phyloP scores from a whole-genome alignment of 192 early-diverging fungal genomes.

The Phycomyces blakesleeanus region DNA sequence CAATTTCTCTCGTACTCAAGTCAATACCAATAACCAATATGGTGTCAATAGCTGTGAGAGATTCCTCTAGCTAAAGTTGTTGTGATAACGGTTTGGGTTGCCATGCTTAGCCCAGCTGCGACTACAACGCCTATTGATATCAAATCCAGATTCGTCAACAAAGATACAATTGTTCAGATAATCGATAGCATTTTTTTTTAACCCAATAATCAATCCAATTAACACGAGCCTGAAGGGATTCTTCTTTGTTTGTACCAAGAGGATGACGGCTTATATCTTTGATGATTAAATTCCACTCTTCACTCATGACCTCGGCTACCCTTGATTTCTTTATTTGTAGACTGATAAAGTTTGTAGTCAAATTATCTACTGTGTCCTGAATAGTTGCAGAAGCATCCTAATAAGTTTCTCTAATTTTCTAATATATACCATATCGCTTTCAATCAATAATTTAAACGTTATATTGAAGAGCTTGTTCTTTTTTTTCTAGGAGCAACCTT shows the following conservation, averaged over 20 bases:
- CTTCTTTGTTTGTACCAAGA: neutral
- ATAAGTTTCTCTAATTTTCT: no score
- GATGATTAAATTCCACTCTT: slow-evolving; percentile 11
- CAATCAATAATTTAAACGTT: slow-evolving; percentile 6
- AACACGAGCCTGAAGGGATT: slow-evolving; percentile 1
- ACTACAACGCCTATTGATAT: slow-evolving; percentile 13
- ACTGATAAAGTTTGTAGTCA: neutral
- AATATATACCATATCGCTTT: no score
- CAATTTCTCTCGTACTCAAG: slow-evolving; percentile 5
- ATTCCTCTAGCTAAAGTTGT: slow-evolving; percentile 3
- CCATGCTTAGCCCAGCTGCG: slow-evolving; percentile 1
- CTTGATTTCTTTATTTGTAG: slow-evolving; percentile 4
- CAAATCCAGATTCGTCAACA: slow-evolving; percentile 14
- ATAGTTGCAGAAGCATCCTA: neutral
- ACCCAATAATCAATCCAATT: slow-evolving; percentile 5
- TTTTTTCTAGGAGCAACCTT: slow-evolving; percentile 13
- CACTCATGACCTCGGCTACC: slow-evolving; percentile 4
- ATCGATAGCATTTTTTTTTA: neutral
- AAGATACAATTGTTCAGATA: slow-evolving; percentile 15
- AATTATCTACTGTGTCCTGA: slow-evolving; percentile 3
- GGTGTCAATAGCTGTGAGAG: slow-evolving; percentile 6
- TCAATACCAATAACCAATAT: slow-evolving; percentile 6
- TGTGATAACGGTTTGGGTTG: neutral
- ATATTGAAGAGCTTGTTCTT: slow-evolving; percentile 12
- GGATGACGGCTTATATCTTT: slow-evolving; percentile 5